phyloP scores from a whole-genome alignment of 371 early-diverging fungal species.

The Rhizopus arrhizus region DNA sequence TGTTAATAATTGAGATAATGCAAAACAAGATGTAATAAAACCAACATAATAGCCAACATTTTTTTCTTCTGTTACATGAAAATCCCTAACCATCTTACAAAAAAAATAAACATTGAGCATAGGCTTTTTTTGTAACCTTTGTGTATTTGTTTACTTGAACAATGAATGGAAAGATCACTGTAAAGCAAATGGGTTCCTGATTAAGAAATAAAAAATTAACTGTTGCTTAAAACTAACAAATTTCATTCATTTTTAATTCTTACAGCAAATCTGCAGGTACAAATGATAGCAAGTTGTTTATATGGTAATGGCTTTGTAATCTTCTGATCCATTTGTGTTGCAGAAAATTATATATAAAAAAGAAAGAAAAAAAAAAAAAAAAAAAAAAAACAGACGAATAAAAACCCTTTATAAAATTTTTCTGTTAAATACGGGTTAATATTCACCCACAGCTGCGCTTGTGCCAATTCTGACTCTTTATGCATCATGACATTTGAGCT shows the following conservation, averaged over 20 bases:
- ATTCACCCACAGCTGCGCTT: no score
- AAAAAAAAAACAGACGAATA: slow-evolving; percentile 1
- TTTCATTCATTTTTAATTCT: not conserved
- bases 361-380: slow-evolving; percentile 12
- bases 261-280: slow-evolving; percentile 51
- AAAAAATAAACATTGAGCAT: slow-evolving; percentile 7
- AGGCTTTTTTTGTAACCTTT: slow-evolving; percentile 18
- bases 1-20: slow-evolving; percentile 62
- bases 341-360: slow-evolving; percentile 5
- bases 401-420: no score
- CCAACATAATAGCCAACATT: slow-evolving; percentile 69
- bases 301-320: slow-evolving; percentile 52
- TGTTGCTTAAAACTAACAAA: not conserved
- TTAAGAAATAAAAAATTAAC: slow-evolving; percentile 15
- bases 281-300: slow-evolving; percentile 59
- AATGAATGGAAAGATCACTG: slow-evolving; percentile 64
- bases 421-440: no score
- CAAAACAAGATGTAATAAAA: slow-evolving; percentile 64
- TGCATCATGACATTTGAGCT: no score
- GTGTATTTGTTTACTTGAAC: slow-evolving; percentile 30
- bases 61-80: slow-evolving; percentile 55
- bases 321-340: slow-evolving; percentile 16
- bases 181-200: slow-evolving; percentile 67
- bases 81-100: slow-evolving; percentile 60
- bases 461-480: no score